Percentiles rank a stretch among this genome's conserved stretches.
These are phyloP conservation scores for Chrysoporthe austroafricana DNA, from an alignment of 2,329 filamentous ascomycete genomes.

Conservation along the genomic window DNA sequence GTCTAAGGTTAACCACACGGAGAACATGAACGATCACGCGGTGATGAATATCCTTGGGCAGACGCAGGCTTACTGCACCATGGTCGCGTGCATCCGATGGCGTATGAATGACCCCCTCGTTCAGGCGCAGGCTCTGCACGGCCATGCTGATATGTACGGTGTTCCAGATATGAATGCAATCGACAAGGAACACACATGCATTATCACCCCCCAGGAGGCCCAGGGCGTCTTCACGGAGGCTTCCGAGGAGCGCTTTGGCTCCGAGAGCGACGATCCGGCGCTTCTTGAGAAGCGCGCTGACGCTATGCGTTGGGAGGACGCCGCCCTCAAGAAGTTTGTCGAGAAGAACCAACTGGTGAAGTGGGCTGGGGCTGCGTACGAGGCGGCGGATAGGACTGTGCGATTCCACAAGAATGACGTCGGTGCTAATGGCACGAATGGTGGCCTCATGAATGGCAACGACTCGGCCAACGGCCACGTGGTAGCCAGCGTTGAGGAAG, in stretches of 20 bases:
- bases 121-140: constrained; percentile 28
- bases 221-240: constrained; percentile 64
- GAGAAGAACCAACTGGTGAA: constrained; percentile 70
- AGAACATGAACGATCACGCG: constrained; percentile 71
- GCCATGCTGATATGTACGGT: constrained; percentile 34
- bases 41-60: constrained; percentile 64
- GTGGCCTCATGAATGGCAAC: constrained; percentile 17
- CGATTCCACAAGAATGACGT: constrained; percentile 14
- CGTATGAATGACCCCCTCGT: constrained; percentile 53
- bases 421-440: constrained; percentile 22
- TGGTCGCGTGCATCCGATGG: constrained; percentile 65
- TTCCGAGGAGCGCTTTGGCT: constrained; percentile 62
- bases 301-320: constrained; percentile 75
- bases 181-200: constrained; percentile 47
- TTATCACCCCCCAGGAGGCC: constrained; percentile 56
- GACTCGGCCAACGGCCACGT: constrained; percentile 22
- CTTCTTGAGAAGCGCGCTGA: constrained; percentile 69
- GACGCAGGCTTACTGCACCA: constrained; percentile 71
- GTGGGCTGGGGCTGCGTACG: constrained; percentile 58
- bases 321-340: constrained; percentile 64
- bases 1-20: constrained; percentile 76
- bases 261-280: constrained; percentile 58
- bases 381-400: constrained; percentile 39
- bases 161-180: constrained; percentile 37
- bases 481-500: constrained; percentile 17